Conservation (phyloP, 2,329 filamentous ascomycete genomes). For the Alternaria burnsii region DNA sequence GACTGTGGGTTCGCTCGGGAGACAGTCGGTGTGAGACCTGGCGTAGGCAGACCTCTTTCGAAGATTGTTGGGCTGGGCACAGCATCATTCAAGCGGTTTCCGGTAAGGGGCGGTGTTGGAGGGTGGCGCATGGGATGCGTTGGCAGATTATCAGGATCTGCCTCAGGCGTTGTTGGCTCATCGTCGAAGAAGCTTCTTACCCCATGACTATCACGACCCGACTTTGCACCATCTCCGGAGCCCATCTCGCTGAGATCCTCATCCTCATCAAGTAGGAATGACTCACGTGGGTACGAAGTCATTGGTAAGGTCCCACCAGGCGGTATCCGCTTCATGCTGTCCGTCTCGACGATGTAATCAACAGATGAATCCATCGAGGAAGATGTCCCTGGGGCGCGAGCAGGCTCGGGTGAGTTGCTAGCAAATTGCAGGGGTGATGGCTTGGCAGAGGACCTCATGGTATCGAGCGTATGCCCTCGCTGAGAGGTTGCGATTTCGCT, state of each 20-base stretch:
- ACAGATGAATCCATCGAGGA: conserved; percentile 59
- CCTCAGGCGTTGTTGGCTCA: conserved; percentile 50
- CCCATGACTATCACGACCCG: conserved; percentile 49
- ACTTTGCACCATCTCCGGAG: conserved; percentile 60
- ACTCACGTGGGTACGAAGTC: conserved; percentile 45
- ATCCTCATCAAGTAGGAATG: conserved; percentile 63
- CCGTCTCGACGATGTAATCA: conserved; percentile 61
- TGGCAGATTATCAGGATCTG: conserved; percentile 37
- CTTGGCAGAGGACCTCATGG: conserved; percentile 58
- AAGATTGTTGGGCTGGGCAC: conserved; percentile 42
- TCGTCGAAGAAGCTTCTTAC: conserved; percentile 61
- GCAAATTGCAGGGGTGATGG: conserved; percentile 44
- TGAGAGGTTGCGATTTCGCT: conserved; percentile 36
- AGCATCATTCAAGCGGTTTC: conserved; percentile 40
- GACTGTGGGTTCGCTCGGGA: conserved; percentile 35
- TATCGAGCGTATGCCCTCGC: conserved; percentile 50
- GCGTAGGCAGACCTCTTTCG: conserved; percentile 48
- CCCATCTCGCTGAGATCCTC: conserved; percentile 64
- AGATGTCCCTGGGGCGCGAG: conserved; percentile 20
- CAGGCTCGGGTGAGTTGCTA: conserved; percentile 23
- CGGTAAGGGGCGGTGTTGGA: conserved; percentile 56
- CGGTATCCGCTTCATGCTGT: conserved; percentile 60
- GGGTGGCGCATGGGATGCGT: conserved; percentile 50
- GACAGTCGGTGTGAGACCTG: conserved; percentile 49
- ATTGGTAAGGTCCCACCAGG: conserved; percentile 54